These are phyloP conservation scores for Typha latifolia DNA, from an alignment of 176 grass and related monocot species.

Conservation along the genomic window DNA sequence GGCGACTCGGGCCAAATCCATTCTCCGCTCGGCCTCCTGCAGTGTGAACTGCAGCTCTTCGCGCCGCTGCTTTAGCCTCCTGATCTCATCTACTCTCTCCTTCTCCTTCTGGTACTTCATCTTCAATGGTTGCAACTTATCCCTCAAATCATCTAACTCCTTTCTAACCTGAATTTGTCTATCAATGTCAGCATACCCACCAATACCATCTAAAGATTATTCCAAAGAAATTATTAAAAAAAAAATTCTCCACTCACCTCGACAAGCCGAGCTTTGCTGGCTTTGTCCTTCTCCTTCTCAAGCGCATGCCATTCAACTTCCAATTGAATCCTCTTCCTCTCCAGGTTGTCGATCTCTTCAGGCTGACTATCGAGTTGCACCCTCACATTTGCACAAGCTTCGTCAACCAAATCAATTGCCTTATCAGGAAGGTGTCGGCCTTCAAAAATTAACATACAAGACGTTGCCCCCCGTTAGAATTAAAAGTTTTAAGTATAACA, in stretches of 20 bases:
- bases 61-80: constrained; percentile 46
- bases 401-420: constrained; percentile 53
- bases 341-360: constrained; percentile 37
- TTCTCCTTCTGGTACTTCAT: constrained; percentile 57
- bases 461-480: background rate
- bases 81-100: constrained; percentile 43
- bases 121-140: constrained; percentile 38
- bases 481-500: no score
- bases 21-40: constrained; percentile 45
- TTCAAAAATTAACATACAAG: constrained; percentile 10
- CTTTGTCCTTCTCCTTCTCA: constrained; percentile 48
- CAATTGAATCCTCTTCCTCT: constrained; percentile 36
- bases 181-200: background rate
- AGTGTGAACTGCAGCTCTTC: constrained; percentile 44
- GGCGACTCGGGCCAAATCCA: constrained; percentile 54
- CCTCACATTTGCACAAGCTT: constrained; percentile 54
- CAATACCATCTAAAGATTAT: background rate
- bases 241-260: constrained; percentile 12
- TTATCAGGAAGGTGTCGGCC: constrained; percentile 56
- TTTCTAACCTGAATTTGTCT: constrained; percentile 35
- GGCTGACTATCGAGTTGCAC: constrained; percentile 51
- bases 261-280: constrained; percentile 35
- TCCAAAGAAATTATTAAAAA: no score
- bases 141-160: constrained; percentile 53
- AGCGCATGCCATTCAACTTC: constrained; percentile 35